Evolutionary conservation across 1,284 basidiomycete genomes (phyloP), one percentile per base, ranked within the genome.

Genomic region (Rhizopogon parksii): DNA sequence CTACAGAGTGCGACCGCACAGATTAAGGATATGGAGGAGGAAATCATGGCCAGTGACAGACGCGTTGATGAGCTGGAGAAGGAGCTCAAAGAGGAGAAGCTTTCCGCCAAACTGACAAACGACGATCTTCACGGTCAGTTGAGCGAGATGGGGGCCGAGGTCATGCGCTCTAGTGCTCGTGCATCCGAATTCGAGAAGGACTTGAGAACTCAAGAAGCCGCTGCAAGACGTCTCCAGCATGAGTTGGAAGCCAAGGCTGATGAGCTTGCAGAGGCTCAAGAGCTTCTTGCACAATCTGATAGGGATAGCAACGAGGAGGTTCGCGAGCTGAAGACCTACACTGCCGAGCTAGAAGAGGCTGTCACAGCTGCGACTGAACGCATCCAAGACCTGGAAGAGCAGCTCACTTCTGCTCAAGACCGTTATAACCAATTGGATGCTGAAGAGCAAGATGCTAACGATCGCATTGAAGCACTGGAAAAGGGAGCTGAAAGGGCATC

Each of bases 321-420:
- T 43, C 60, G 68, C 46, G 67, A 72, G 19, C 70, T 75, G 51
- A 79, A 78, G 57, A 67, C 62, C 0, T 77, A 79, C 52, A 66
- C 76, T n/a, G 64, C 67, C 1, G 79, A 84, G 59, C 66, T 85
- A 17, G 82, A 85, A 59, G 74, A 77, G 35, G 76, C 76, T 34
- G 71, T 73, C 12, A 67, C 63, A 2, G 68, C 67, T 2, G 74
- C 76, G 17, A 63, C 71, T 2, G 75, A 74, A 25, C 75, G 72
- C 12, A 70, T 81, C 45, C 75, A 80, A 45, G 63, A 67, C 6
- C 71, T 85, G 11, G 77, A 85, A 56, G 69, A 68, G 7, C 75
- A 81, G 39, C 67, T 83, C 4, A 70, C 65, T 3, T 61, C 68
- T 8, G 72, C 72, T 9, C 68, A 76, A 25, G 75, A 77, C 36